A percentile compares a stretch with the other conserved stretches of the same genome.
Conservation (phyloP, 2,329 filamentous ascomycete species). For the Colletotrichum sidae region DNA sequence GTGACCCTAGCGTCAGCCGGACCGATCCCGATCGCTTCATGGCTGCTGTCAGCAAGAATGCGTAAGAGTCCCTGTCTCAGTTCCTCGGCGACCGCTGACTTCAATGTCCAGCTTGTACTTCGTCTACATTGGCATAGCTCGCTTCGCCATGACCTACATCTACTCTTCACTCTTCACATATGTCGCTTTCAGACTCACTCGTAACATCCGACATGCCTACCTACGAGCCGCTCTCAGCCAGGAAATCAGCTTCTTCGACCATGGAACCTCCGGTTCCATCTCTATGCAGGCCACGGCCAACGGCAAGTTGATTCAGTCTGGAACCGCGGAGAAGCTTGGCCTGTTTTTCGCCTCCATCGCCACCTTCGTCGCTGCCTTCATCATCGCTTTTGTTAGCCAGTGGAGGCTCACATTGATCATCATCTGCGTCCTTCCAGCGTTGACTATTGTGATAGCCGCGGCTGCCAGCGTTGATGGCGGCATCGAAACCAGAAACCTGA, state of each 20-base stretch:
- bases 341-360: constrained; percentile 47
- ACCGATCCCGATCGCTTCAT: constrained; percentile 39
- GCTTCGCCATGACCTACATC: constrained; percentile 41
- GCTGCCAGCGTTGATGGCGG: constrained; percentile 41
- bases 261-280: constrained; percentile 50
- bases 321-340: constrained; percentile 50
- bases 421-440: constrained; percentile 52
- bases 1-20: constrained; percentile 32
- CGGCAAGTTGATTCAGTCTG: constrained; percentile 49
- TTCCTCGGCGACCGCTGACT: not conserved
- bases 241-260: constrained; percentile 62
- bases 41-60: constrained; percentile 19
- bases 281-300: constrained; percentile 55
- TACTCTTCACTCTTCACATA: constrained; percentile 58
- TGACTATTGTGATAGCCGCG: constrained; percentile 36
- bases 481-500: constrained; percentile 41
- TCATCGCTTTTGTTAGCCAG: constrained; percentile 49
- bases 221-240: constrained; percentile 62
- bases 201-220: constrained; percentile 59
- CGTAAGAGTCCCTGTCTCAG: not conserved
- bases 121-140: constrained; percentile 43
- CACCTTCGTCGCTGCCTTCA: constrained; percentile 49
- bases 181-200: constrained; percentile 61
- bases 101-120: constrained; percentile 41
- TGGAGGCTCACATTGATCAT: constrained; percentile 57